Conservation (phyloP, 768 basidiomycete genomes). For the Cytidiella melzeri region DNA sequence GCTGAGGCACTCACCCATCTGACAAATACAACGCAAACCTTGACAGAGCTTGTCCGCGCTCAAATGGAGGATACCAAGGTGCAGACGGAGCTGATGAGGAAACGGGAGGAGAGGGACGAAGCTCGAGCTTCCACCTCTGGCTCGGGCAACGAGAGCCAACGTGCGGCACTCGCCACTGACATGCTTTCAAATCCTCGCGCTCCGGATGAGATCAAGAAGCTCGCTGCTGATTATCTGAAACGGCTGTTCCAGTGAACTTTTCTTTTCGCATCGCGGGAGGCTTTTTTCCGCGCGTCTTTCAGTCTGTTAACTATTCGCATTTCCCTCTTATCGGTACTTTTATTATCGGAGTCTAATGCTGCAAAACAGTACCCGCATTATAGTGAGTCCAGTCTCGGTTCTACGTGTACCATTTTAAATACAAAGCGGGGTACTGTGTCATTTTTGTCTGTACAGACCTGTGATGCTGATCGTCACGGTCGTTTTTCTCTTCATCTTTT, state of each 20-base stretch:
- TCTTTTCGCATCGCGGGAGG: no score
- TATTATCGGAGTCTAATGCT: no score
- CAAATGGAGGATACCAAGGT: constrained; percentile 66
- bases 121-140: constrained; percentile 35
- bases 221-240: constrained; percentile 68
- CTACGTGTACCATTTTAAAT: no score
- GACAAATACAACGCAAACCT: constrained; percentile 39
- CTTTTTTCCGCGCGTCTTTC: no score
- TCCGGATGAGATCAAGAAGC: constrained; percentile 56
- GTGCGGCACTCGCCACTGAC: constrained; percentile 63
- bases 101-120: constrained; percentile 69
- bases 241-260: constrained; percentile 45
- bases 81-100: constrained; percentile 62
- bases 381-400: no score
- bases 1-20: constrained; percentile 39
- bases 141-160: constrained; percentile 31
- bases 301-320: no score
- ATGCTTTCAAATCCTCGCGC: constrained; percentile 51
- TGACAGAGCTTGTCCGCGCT: constrained; percentile 52
- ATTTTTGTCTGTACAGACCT: no score
- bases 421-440: no score
- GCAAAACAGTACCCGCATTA: no score
- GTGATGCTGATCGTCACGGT: no score
- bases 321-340: no score
- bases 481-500: no score